Evolutionary conservation across 805 yeast genomes (phyloP), one percentile per base, ranked within the genome.

Genomic region (Saturnispora hagleri): DNA sequence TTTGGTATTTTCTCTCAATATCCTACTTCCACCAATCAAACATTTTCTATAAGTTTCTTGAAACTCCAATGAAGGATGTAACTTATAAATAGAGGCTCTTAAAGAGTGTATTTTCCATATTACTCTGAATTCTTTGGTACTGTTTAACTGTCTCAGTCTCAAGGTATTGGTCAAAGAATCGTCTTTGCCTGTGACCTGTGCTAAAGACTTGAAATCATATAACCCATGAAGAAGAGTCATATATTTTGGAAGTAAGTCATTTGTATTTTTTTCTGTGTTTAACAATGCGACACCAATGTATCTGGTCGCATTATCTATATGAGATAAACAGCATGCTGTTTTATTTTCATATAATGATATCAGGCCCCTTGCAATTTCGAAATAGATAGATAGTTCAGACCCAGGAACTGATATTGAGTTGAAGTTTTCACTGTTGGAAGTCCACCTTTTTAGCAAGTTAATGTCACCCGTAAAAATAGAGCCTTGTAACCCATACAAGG

Each of bases 401-500:
- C 81, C 84, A 4, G 78, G 74, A 40, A 72, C 70, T 0, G 59
- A 53, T 1, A 64, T 62, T 3, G 62, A 58, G 7, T 65, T 61
- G 26, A 55, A 60, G 15, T 57, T 53, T 48, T 81, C 82, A 4
- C 85, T 68, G 13, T 73, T 65, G 17, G 69, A 60, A 1, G 81
- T 66, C 96, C 96, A 89, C 43, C 73, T 69, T 8, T 63, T 62
- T 2, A 89, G 63, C 12, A 73, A 72, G 0, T 63, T 62, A 38
- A 76, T 58, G 40, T 80, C 77, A 0, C 89, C 89, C 1, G 81
- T 73, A 24, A 80, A 73, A 59, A 88, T 79, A 0, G 96, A 79
- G 0, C 96, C 84, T 53, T 85, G 86, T 2, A 89, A 66, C 0
- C 90, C 97, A 44, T 84, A 74, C 53, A 76, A 68, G 3, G 82